Evolutionary conservation across 257 asterid genomes (phyloP).

Genomic region (Primulina huaijiensis): DNA sequence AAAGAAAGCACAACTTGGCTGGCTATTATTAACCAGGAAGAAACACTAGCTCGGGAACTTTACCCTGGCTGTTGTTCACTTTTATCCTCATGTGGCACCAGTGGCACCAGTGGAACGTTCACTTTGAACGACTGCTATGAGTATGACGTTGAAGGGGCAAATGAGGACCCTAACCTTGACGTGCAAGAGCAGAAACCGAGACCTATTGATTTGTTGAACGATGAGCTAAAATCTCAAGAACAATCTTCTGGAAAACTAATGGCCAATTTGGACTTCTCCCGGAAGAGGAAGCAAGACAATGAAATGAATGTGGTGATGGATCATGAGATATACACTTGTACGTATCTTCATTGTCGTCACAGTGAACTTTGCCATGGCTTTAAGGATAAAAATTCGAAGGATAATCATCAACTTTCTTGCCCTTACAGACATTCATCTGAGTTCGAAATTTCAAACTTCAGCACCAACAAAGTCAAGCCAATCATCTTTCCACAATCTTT

Average conservation of each 20-base stretch:
- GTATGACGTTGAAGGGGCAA: constrained; percentile 51
- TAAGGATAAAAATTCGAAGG: constrained; percentile 55
- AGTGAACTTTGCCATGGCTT: constrained; percentile 62
- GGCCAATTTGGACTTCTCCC: constrained; percentile 38
- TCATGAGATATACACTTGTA: constrained; percentile 63
- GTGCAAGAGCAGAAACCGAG: constrained; percentile 51
- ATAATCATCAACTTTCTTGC: constrained; percentile 78
- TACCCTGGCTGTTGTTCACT: constrained; percentile 47
- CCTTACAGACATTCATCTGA: constrained; percentile 44
- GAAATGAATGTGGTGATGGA: constrained; percentile 39
- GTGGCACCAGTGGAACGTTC: constrained; percentile 37
- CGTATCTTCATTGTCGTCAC: constrained; percentile 67
- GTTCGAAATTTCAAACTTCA: constrained; percentile 42
- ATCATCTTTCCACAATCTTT: constrained; percentile 47
- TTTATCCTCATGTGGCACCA: constrained; percentile 32
- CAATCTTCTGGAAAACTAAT: constrained; percentile 29
- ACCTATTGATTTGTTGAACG: constrained; percentile 35
- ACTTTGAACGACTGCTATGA: constrained; percentile 39
- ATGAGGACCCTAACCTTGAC: constrained; percentile 37
- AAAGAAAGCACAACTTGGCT: too few species aligned
- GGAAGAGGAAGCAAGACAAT: constrained; percentile 41
- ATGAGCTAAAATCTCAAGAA: constrained; percentile 24
- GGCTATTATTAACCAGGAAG: too few species aligned
- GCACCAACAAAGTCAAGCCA: constrained; percentile 54
- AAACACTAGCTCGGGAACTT: constrained; percentile 48